A percentile compares a stretch with the other conserved stretches of the same genome.
phyloP scores from a whole-genome alignment of 108 stramenopile species.

The Poteriospumella lacustris region DNA sequence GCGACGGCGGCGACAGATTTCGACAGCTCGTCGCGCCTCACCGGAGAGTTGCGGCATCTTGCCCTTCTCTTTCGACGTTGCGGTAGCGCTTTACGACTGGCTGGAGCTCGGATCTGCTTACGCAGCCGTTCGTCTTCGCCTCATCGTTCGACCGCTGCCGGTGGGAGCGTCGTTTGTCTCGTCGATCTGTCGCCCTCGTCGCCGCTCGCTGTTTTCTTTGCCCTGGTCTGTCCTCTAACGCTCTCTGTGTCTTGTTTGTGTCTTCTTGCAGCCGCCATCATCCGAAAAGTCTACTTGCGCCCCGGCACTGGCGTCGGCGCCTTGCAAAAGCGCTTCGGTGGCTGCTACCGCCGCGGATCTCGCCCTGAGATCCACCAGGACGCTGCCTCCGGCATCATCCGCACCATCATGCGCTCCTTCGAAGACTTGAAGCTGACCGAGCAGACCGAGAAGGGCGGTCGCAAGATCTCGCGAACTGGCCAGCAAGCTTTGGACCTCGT shows the following conservation, averaged over 20 bases:
- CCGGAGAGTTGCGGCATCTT: too few relatives aligned
- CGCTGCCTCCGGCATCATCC: conserved; percentile 86
- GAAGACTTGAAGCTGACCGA: conserved; percentile 88
- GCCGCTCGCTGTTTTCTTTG: too few relatives aligned
- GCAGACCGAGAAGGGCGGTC: conserved; percentile 68
- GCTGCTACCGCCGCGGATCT: conserved; percentile 76
- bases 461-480: conserved; percentile 84
- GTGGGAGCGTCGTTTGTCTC: too few relatives aligned
- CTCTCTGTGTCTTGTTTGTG: not conserved
- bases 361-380: conserved; percentile 86
- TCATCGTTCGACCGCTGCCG: too few relatives aligned
- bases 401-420: conserved; percentile 81
- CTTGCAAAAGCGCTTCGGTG: conserved; percentile 92
- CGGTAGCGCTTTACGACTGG: too few relatives aligned
- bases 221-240: too few relatives aligned
- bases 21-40: too few relatives aligned
- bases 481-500: conserved; percentile 99
- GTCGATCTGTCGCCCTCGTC: too few relatives aligned
- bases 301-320: conserved; percentile 93
- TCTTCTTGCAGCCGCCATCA: conserved; percentile 72
- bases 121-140: too few relatives aligned
- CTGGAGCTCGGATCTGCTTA: too few relatives aligned
- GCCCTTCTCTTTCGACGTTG: too few relatives aligned
- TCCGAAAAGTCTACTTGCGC: conserved; percentile 94
- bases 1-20: too few relatives aligned